Evolutionary conservation across 139 green algal genomes (phyloP).

Genomic region (Yamagishiella unicocca): DNA sequence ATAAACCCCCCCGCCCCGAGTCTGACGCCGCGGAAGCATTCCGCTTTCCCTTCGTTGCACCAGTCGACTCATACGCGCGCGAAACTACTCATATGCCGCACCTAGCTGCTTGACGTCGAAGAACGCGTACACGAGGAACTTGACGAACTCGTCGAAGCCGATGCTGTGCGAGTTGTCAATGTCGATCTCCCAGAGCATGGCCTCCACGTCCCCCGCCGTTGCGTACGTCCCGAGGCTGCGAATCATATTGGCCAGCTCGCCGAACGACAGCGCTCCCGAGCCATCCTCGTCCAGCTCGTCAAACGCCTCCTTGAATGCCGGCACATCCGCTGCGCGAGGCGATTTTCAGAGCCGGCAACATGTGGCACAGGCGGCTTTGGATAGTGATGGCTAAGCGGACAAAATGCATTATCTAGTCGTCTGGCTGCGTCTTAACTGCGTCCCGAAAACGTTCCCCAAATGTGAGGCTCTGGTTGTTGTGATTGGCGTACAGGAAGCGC

Average conservation of each 20-base stretch:
- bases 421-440: too few relatives aligned
- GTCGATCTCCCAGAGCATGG: slow-evolving; percentile 53
- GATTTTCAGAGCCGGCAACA: background rate
- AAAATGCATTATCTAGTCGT: background rate
- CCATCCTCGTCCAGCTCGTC: slow-evolving; percentile 42
- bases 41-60: background rate
- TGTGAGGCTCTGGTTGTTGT: too few relatives aligned
- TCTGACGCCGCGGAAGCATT: too few relatives aligned
- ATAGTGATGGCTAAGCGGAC: background rate
- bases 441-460: too few relatives aligned
- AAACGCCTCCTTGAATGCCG: slow-evolving; percentile 15
- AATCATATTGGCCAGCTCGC: slow-evolving; percentile 47
- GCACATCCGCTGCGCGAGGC: background rate
- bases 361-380: background rate
- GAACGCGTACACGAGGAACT: slow-evolving; percentile 46
- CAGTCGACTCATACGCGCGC: background rate
- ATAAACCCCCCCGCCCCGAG: background rate
- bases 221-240: slow-evolving; percentile 42
- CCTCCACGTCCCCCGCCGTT: slow-evolving; percentile 46
- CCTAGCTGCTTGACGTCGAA: slow-evolving; percentile 23
- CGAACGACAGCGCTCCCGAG: slow-evolving; percentile 29
- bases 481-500: background rate
- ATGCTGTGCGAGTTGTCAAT: slow-evolving; percentile 29
- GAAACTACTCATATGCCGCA: background rate
- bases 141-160: slow-evolving; percentile 48